These are phyloP conservation scores for Aspergillus brasiliensis DNA, from an alignment of 2,329 filamentous ascomycete genomes.

Conservation along the genomic window DNA sequence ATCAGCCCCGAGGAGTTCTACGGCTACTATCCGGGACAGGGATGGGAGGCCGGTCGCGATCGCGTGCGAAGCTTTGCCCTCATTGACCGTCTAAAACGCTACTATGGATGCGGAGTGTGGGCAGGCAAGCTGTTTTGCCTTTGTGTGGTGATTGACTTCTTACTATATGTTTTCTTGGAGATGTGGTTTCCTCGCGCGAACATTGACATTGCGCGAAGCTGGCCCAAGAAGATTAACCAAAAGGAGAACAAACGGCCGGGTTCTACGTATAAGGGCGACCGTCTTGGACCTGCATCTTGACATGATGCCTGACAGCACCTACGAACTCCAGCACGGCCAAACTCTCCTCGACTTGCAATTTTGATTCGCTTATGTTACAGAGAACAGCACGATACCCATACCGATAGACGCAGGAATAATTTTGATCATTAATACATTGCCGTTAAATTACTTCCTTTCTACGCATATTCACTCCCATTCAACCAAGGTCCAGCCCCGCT, in stretches of 20 bases:
- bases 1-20: slow-evolving; percentile 87
- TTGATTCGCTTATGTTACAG: background rate
- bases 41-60: slow-evolving; percentile 71
- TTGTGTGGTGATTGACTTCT: slow-evolving; percentile 89
- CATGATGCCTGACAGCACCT: too few species aligned
- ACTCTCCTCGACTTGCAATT: background rate
- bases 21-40: slow-evolving; percentile 70
- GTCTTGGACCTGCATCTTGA: slow-evolving; percentile 9
- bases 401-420: background rate
- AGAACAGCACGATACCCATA: background rate
- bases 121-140: slow-evolving; percentile 96
- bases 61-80: slow-evolving; percentile 83
- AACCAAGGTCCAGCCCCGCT: slow-evolving; percentile 3
- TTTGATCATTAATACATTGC: slow-evolving; percentile 5
- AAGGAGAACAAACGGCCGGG: slow-evolving; percentile 9
- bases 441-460: background rate
- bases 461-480: background rate
- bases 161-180: slow-evolving; percentile 86
- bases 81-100: slow-evolving; percentile 91
- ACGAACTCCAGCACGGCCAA: background rate
- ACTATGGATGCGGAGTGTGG: slow-evolving; percentile 98
- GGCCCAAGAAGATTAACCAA: slow-evolving; percentile 71
- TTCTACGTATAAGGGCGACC: slow-evolving; percentile 7
- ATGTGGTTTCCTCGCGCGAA: slow-evolving; percentile 79
- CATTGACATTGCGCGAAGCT: slow-evolving; percentile 88